These are phyloP conservation scores for Sphaceloma murrayae DNA, from an alignment of 2,329 filamentous ascomycete genomes.

Conservation along the genomic window DNA sequence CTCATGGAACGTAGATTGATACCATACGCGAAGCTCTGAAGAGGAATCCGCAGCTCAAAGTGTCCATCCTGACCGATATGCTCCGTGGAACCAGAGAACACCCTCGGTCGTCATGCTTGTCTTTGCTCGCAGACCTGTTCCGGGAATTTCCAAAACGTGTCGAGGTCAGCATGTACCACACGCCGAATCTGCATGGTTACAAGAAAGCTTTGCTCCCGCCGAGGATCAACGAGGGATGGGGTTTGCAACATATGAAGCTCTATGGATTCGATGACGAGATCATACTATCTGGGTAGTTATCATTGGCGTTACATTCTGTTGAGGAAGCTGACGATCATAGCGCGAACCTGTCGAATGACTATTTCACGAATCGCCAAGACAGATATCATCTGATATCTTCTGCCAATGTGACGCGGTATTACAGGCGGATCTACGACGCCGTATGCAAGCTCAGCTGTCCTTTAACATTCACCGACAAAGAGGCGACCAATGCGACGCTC, in stretches of 20 bases:
- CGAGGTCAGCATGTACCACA: conserved; percentile 95
- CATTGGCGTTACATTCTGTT: neutral
- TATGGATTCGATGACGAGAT: conserved; percentile 94
- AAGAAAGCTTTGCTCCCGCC: conserved; percentile 76
- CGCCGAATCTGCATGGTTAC: conserved; percentile 82
- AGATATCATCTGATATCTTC: conserved; percentile 87
- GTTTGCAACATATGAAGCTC: conserved; percentile 96
- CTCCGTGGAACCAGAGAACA: conserved; percentile 85
- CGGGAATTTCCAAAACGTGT: conserved; percentile 73
- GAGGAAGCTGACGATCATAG: conserved; percentile 33
- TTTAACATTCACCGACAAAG: conserved; percentile 51
- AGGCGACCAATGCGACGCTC: conserved; percentile 28
- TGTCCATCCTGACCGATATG: conserved; percentile 87
- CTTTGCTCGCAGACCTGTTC: conserved; percentile 74
- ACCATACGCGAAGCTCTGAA: conserved; percentile 67
- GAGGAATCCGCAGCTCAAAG: conserved; percentile 62
- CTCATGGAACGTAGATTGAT: conserved; percentile 49
- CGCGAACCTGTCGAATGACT: conserved; percentile 84
- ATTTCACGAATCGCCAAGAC: conserved; percentile 93
- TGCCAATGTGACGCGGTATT: conserved; percentile 71
- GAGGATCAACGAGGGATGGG: conserved; percentile 96
- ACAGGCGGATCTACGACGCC: conserved; percentile 63
- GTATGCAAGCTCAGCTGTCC: conserved; percentile 75
- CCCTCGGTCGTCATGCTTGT: conserved; percentile 76
- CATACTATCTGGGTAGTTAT: conserved; percentile 70